phyloP scores from a whole-genome alignment of 2,329 filamentous ascomycete species.

The Colletotrichum sp. region DNA sequence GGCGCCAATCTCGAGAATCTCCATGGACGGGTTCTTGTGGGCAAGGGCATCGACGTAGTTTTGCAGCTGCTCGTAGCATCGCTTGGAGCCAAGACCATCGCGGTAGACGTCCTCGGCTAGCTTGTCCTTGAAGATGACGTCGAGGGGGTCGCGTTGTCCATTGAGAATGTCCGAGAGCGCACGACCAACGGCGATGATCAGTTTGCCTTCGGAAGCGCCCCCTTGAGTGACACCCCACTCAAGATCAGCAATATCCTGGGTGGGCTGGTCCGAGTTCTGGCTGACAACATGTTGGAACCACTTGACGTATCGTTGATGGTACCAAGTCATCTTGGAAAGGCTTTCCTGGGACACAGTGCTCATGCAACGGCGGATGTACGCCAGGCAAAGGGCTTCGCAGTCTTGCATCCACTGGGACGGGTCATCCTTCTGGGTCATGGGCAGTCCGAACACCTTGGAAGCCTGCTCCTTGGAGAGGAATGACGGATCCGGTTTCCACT shows the following conservation, averaged over 20 bases:
- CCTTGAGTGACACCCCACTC: slow-evolving; percentile 9
- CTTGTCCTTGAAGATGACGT: slow-evolving; percentile 31
- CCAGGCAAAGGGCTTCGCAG: slow-evolving; percentile 19
- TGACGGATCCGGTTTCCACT: slow-evolving; percentile 25
- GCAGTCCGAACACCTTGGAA: slow-evolving; percentile 14
- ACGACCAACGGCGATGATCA: slow-evolving; percentile 26
- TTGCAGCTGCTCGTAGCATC: slow-evolving; percentile 22
- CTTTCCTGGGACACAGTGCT: neutral
- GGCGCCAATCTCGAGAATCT: slow-evolving; percentile 41
- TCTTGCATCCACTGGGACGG: slow-evolving; percentile 23
- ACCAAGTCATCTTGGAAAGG: slow-evolving; percentile 1
- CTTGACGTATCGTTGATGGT: slow-evolving; percentile 17
- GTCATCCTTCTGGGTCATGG: slow-evolving; percentile 14
- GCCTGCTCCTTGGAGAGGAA: slow-evolving; percentile 22
- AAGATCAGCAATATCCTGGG: neutral
- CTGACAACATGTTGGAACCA: slow-evolving; percentile 21
- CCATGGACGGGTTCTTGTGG: slow-evolving; percentile 35
- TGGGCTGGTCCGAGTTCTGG: neutral
- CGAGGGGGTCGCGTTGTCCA: slow-evolving; percentile 30
- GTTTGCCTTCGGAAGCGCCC: slow-evolving; percentile 23
- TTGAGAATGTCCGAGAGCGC: slow-evolving; percentile 28
- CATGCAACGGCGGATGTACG: slow-evolving; percentile 4
- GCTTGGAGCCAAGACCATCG: slow-evolving; percentile 23
- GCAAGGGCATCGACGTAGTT: slow-evolving; percentile 27
- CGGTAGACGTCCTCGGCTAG: slow-evolving; percentile 28